Conservation (phyloP, 129 eudicot genomes). For the Rutidosis leptorrhynchoides region DNA sequence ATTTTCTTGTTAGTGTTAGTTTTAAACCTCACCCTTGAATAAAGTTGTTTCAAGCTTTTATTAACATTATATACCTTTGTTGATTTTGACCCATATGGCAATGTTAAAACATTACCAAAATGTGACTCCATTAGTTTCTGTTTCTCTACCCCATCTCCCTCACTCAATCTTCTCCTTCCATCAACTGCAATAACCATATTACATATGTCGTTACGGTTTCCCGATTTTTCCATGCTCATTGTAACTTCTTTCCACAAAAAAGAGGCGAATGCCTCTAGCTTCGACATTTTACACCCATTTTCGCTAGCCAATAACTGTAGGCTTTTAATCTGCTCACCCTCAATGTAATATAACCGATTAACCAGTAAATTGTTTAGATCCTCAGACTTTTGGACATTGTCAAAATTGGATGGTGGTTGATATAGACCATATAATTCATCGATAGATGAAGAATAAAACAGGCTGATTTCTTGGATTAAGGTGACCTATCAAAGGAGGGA, state of each 20-base stretch:
- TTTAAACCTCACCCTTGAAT: background rate
- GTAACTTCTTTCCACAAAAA: slow-evolving; percentile 35
- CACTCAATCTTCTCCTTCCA: slow-evolving; percentile 44
- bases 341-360: slow-evolving; percentile 35
- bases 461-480: slow-evolving; percentile 48
- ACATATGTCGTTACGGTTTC: slow-evolving; percentile 16
- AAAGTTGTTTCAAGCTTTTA: background rate
- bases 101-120: slow-evolving; percentile 57
- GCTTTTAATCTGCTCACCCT: slow-evolving; percentile 28
- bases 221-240: slow-evolving; percentile 12
- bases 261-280: slow-evolving; percentile 46
- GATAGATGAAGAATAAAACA: slow-evolving; percentile 15
- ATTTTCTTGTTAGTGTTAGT: too few relatives aligned
- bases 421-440: slow-evolving; percentile 16
- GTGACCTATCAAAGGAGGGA: slow-evolving; percentile 50
- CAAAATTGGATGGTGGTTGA: slow-evolving; percentile 11
- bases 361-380: slow-evolving; percentile 20
- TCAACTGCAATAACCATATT: slow-evolving; percentile 51
- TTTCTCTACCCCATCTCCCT: slow-evolving; percentile 37
- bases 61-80: slow-evolving; percentile 5
- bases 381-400: background rate
- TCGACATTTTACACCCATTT: slow-evolving; percentile 31
- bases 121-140: slow-evolving; percentile 25
- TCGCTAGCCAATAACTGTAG: slow-evolving; percentile 38
- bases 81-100: slow-evolving; percentile 51